Evolutionary conservation across 2,329 filamentous ascomycete genomes (phyloP).

Genomic region (Fusarium temperatum): DNA sequence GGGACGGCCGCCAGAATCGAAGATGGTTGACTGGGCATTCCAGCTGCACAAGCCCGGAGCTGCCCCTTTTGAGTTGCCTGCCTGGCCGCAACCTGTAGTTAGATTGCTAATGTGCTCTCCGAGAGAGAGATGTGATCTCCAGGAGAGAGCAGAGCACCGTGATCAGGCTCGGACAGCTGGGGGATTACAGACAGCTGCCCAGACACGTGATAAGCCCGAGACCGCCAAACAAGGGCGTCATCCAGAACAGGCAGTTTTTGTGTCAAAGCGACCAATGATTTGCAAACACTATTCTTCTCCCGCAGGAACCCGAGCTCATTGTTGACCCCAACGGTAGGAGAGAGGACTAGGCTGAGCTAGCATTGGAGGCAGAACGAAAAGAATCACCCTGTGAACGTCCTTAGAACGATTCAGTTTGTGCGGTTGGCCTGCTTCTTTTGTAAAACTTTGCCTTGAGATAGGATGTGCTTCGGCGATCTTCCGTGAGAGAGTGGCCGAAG

Average conservation of each 20-base stretch:
- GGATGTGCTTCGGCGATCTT: conserved; percentile 24
- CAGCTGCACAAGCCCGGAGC: conserved; percentile 44
- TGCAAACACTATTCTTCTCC: conserved; percentile 31
- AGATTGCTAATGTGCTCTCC: conserved; percentile 42
- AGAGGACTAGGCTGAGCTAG: conserved; percentile 7
- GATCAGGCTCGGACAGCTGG: conserved; percentile 22
- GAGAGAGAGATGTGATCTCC: conserved; percentile 29
- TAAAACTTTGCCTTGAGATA: conserved; percentile 7
- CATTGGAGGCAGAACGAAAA: neutral
- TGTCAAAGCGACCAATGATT: conserved; percentile 32
- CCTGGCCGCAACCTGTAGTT: conserved; percentile 46
- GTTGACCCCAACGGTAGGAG: conserved; percentile 30
- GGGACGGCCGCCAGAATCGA: conserved; percentile 46
- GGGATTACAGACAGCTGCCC: conserved; percentile 15
- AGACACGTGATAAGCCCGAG: conserved; percentile 41
- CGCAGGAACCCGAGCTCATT: conserved; percentile 33
- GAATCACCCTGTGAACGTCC: neutral
- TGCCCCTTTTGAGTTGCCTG: conserved; percentile 46
- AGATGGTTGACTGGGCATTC: conserved; percentile 49
- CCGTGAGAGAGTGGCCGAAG: neutral
- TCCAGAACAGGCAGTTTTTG: conserved; percentile 36
- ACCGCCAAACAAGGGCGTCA: conserved; percentile 36
- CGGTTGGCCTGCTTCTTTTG: conserved; percentile 22
- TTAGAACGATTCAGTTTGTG: neutral
- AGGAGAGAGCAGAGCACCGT: conserved; percentile 6